Percentiles rank a stretch among this genome's conserved stretches.
Conservation (phyloP, 352 stramenopile species). For the Peronospora destructor region DNA sequence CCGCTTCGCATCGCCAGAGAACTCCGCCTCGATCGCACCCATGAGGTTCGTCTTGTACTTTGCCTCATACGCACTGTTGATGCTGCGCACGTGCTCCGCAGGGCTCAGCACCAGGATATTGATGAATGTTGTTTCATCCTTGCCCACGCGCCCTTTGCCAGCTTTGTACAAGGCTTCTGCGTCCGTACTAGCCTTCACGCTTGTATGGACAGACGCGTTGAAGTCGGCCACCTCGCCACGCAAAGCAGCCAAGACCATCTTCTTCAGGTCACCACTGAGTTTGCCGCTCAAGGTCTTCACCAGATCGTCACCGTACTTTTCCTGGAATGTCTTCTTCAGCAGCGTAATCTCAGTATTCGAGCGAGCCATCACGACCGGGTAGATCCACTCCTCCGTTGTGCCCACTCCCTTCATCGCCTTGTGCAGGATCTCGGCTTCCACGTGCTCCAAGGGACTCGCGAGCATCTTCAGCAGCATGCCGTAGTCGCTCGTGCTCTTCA, state of each 20-base stretch:
- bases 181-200: conserved; percentile 42
- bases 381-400: conserved; percentile 50
- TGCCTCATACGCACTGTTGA: conserved; percentile 40
- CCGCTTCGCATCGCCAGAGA: conserved; percentile 36
- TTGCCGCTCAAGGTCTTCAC: conserved; percentile 35
- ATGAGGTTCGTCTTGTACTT: conserved; percentile 52
- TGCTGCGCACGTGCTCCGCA: conserved; percentile 37
- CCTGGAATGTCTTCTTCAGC: conserved; percentile 60
- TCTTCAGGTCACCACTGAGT: conserved; percentile 51
- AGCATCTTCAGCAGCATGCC: conserved; percentile 63
- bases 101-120: conserved; percentile 38
- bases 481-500: conserved; percentile 47
- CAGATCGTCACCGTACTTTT: conserved; percentile 46
- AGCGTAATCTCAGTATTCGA: conserved; percentile 57
- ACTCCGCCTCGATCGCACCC: conserved; percentile 57
- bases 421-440: conserved; percentile 54
- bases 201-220: conserved; percentile 49
- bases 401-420: conserved; percentile 72
- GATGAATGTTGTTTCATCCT: conserved; percentile 51
- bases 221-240: conserved; percentile 27
- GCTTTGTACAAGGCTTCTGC: conserved; percentile 58
- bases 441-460: conserved; percentile 59
- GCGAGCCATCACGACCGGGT: conserved; percentile 56
- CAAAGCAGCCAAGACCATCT: conserved; percentile 49
- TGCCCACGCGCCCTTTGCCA: conserved; percentile 55